phyloP scores from a whole-genome alignment of 1,139 yeast genomes.

The Debaryomycetaceae sp. region DNA sequence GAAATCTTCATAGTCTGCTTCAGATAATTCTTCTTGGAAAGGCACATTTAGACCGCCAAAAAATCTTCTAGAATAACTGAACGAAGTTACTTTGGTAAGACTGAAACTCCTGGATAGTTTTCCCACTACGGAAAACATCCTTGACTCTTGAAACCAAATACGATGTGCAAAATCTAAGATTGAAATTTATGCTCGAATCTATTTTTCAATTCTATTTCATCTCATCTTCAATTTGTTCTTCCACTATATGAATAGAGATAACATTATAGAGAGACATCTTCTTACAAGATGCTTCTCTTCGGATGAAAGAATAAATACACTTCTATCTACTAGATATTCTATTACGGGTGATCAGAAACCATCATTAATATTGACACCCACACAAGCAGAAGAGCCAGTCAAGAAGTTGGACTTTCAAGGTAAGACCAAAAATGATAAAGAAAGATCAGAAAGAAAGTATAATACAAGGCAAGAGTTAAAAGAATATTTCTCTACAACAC shows the following conservation, averaged over 20 bases:
- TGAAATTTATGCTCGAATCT: too few species aligned
- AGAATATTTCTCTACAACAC: conserved; percentile 34
- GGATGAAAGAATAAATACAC: conserved; percentile 41
- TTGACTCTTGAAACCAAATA: too few species aligned
- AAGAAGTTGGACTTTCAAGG: conserved; percentile 17
- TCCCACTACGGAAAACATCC: not conserved
- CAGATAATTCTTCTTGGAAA: conserved; percentile 38
- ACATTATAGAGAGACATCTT: conserved; percentile 48
- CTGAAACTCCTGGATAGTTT: not conserved
- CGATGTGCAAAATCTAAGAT: too few species aligned
- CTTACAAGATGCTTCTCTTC: conserved; percentile 50
- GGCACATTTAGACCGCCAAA: conserved; percentile 25
- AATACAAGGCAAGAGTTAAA: conserved; percentile 47
- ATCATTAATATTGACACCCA: conserved; percentile 44
- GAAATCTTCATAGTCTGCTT: conserved; percentile 34
- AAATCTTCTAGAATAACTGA: conserved; percentile 3
- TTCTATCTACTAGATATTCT: conserved; percentile 57
- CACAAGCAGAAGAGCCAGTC: conserved; percentile 24
- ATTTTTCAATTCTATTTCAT: too few species aligned
- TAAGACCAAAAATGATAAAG: conserved; percentile 9
- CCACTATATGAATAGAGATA: conserved; percentile 28
- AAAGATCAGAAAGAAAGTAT: conserved; percentile 16
- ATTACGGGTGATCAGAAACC: conserved; percentile 59
- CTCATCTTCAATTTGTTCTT: not conserved
- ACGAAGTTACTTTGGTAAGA: not conserved